phyloP scores from a whole-genome alignment of 1,284 basidiomycete species.

The Microbotryum violaceum region DNA sequence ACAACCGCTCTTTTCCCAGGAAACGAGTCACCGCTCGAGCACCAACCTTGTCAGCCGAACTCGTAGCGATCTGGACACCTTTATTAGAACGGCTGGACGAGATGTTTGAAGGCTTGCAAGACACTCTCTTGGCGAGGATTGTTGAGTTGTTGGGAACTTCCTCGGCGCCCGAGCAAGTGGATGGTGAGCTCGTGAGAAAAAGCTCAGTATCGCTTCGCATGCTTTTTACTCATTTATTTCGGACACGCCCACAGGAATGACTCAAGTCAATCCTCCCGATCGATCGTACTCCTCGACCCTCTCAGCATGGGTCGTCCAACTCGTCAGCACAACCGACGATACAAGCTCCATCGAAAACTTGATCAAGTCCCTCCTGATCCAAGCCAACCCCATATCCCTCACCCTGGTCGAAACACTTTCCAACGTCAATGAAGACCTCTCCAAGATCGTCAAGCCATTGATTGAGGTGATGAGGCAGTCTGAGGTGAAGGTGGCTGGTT shows the following conservation, averaged over 20 bases:
- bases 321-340: conserved; percentile 12
- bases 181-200: too few species aligned
- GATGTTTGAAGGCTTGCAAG: conserved; percentile 52
- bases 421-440: neutral
- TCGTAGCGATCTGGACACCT: conserved; percentile 61
- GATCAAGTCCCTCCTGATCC: conserved; percentile 17
- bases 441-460: neutral
- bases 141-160: conserved; percentile 43
- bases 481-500: neutral
- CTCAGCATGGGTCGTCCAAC: conserved; percentile 26
- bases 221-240: too few species aligned
- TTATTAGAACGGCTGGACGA: conserved; percentile 57
- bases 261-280: neutral
- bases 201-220: too few species aligned
- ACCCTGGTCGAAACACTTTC: conserved; percentile 9
- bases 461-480: conserved; percentile 8
- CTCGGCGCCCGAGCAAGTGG: neutral
- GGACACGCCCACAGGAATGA: too few species aligned
- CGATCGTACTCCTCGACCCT: conserved; percentile 18
- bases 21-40: conserved; percentile 43
- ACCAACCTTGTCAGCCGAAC: conserved; percentile 49
- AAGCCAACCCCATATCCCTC: conserved; percentile 7
- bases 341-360: conserved; percentile 7
- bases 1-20: conserved; percentile 37
- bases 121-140: conserved; percentile 51